Percentiles rank a stretch among this genome's conserved stretches.
phyloP scores from a whole-genome alignment of 768 basidiomycete species.

The Piloderma croceum region DNA sequence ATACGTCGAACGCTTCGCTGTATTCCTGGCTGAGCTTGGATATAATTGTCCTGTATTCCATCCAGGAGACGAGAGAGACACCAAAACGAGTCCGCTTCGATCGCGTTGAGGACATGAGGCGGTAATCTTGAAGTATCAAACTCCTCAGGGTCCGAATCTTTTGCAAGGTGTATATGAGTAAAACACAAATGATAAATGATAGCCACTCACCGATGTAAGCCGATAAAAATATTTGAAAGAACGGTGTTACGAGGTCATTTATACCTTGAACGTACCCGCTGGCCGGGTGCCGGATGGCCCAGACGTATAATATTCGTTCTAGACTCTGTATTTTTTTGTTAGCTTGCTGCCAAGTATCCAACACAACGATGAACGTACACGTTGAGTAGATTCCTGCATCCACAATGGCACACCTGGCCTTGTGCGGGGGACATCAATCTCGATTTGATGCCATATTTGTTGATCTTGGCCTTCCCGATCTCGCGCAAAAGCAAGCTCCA shows the following conservation, averaged over 20 bases:
- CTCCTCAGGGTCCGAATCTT: constrained; percentile 86
- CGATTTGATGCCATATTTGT: constrained; percentile 99
- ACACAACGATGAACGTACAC: constrained; percentile 41
- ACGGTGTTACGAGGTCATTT: constrained; percentile 96
- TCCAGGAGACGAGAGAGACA: constrained; percentile 92
- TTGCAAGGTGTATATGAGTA: constrained; percentile 1
- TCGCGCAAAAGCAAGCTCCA: constrained; percentile 83
- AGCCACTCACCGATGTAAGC: constrained; percentile 77
- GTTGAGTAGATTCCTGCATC: constrained; percentile 86
- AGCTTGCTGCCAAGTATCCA: background rate
- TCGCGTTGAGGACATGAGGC: constrained; percentile 62
- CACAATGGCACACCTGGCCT: constrained; percentile 86
- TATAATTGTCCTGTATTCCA: constrained; percentile 98
- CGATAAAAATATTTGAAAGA: constrained; percentile 95
- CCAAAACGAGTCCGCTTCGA: constrained; percentile 99
- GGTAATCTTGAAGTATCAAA: constrained; percentile 81
- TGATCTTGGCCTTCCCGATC: constrained; percentile 86
- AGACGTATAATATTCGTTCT: constrained; percentile 94
- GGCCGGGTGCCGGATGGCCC: constrained; percentile 98
- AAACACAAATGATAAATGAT: constrained; percentile 1
- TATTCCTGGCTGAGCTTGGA: constrained; percentile 93
- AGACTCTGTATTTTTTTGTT: constrained; percentile 27
- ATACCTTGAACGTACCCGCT: constrained; percentile 99
- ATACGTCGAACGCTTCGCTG: constrained; percentile 89
- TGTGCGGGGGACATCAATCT: constrained; percentile 95